Evolutionary conservation across 805 yeast species (phyloP), one percentile per base, ranked within the genome.

Genomic region (Ogataea allantospora): DNA sequence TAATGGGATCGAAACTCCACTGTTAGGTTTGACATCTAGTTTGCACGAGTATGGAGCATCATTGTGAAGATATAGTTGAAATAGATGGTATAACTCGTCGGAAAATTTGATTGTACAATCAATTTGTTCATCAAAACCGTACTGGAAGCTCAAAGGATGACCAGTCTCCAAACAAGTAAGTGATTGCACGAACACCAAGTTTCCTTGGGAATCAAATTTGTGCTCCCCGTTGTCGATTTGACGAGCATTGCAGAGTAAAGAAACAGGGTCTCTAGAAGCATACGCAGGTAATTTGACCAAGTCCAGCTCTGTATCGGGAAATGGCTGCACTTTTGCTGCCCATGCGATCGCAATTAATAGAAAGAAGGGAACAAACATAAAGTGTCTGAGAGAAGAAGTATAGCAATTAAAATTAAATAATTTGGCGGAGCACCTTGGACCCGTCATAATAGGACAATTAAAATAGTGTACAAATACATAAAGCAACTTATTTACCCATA

Each of bases 181-280:
- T 48, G 83, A 80, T 4, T 73, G 63, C 2, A 58, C 68, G 48
- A 78, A 83, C 12, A 81, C 56, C 38, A 84, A 76, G 40, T 75
- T 65, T 7, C 75, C 74, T n/a, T 71, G 62, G n/a, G 67, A 68
- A 53, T 82, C 88, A 45, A 80, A 79, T 41, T 74, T 68, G 63
- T 84, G 91, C 55, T 84, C 91, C 38, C 93, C 93, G 44, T 70
- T 76, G 48, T 81, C 86, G 36, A 84, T 83, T 46, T 80, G 75
- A 51, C 93, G 67, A 33, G 73, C 59, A 43, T 79, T 83, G 57
- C 93, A 84, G 47, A 72, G 75, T 34, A 82, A 51, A 29, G 69
- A 60, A 10, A 82, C 56, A 6, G 55, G 60, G 33, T 77, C 74
- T 4, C 72, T 71, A 1, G 20, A 16, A 4, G 48, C 30, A 51